These are phyloP conservation scores for Gautieria morchelliformis DNA, from an alignment of 768 basidiomycete genomes.

Conservation along the genomic window DNA sequence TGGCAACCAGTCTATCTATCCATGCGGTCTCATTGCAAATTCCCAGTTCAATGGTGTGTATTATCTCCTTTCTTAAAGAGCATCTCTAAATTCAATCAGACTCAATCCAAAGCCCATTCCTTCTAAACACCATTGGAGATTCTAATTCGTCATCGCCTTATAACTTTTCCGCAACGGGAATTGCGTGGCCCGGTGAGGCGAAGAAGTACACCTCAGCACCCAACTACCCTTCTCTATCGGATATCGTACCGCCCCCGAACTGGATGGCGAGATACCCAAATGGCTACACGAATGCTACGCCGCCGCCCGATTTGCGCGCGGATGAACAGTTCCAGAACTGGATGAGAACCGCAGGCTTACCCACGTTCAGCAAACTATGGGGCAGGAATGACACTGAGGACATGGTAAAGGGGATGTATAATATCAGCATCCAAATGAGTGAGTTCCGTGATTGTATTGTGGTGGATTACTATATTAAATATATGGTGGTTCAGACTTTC, in stretches of 20 bases:
- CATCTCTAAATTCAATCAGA: constrained; percentile 38
- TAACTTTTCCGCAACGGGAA: constrained; percentile 64
- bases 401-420: constrained; percentile 67
- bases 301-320: constrained; percentile 59
- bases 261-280: constrained; percentile 70
- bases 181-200: constrained; percentile 93
- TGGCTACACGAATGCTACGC: constrained; percentile 53
- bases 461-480: constrained; percentile 7
- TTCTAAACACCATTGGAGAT: constrained; percentile 41
- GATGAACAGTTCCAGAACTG: constrained; percentile 98
- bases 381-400: constrained; percentile 77
- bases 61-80: not conserved
- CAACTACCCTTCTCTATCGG: constrained; percentile 26
- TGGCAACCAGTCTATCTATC: constrained; percentile 62
- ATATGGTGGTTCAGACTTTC: constrained; percentile 58
- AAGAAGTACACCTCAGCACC: constrained; percentile 63
- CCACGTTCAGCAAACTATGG: constrained; percentile 93
- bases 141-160: constrained; percentile 42
- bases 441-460: constrained; percentile 22
- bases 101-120: constrained; percentile 58
- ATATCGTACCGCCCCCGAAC: constrained; percentile 88
- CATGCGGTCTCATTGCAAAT: constrained; percentile 96
- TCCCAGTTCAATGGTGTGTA: constrained; percentile 85
- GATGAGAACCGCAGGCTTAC: constrained; percentile 97
- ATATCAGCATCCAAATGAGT: constrained; percentile 76